These are phyloP conservation scores for Westerdykella ornata DNA, from an alignment of 2,329 filamentous ascomycete genomes.

Conservation along the genomic window DNA sequence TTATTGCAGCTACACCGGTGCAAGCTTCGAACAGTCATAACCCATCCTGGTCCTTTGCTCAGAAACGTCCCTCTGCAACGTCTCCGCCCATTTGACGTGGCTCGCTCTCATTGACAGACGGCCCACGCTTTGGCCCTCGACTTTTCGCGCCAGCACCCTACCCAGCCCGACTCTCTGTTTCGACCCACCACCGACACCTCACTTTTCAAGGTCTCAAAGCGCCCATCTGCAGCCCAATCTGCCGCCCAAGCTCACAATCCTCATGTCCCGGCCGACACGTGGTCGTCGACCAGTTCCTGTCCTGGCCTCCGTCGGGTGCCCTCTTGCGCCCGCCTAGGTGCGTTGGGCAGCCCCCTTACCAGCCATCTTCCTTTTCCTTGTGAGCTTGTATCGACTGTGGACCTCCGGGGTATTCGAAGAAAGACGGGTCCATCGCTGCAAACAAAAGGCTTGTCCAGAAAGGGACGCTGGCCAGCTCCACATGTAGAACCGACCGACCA, in stretches of 20 bases:
- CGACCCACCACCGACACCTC: constrained; percentile 1
- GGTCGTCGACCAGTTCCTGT: constrained; percentile 7
- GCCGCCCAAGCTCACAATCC: constrained; percentile 11
- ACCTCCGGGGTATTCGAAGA: too few species aligned
- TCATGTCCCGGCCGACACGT: constrained; percentile 14
- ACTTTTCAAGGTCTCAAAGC: constrained; percentile 14
- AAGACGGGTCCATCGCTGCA: too few species aligned
- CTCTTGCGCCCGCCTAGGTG: constrained; percentile 7
- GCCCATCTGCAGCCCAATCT: constrained; percentile 17
- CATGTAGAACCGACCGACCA: too few species aligned
- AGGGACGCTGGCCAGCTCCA: too few species aligned
- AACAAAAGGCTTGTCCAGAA: too few species aligned
- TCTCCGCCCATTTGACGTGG: constrained; percentile 5
- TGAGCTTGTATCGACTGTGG: too few species aligned
- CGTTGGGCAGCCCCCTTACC: constrained; percentile 11
- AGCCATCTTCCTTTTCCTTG: constrained; percentile 1
- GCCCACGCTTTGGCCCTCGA: constrained; percentile 6
- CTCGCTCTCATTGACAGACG: constrained; percentile 8
- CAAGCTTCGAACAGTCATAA: constrained; percentile 10
- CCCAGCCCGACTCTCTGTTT: constrained; percentile 10
- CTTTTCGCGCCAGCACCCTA: constrained; percentile 7
- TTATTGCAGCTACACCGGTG: constrained; percentile 15
- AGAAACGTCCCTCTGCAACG: constrained; percentile 1
- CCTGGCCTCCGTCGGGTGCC: constrained; percentile 1
- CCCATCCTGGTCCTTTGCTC: background rate